Conservation (phyloP, 2,329 filamentous ascomycete species). For the Aureobasidium musti region DNA sequence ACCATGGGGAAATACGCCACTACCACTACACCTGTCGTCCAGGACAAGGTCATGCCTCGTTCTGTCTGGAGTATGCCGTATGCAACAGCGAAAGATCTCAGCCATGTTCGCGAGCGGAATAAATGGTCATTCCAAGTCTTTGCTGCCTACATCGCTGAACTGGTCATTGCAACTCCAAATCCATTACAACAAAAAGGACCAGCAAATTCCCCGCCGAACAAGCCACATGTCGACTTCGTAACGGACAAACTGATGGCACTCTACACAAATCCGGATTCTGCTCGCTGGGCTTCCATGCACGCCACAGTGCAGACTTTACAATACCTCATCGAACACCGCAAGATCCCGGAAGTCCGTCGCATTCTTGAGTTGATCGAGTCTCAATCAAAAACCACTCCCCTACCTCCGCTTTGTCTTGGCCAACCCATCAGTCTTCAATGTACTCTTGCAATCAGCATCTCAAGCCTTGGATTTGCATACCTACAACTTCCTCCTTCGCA, state of each 20-base stretch:
- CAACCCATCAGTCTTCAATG: constrained; percentile 33
- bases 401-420: not conserved
- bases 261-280: constrained; percentile 28
- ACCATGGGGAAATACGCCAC: constrained; percentile 1
- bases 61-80: constrained; percentile 2
- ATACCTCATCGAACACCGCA: constrained; percentile 33
- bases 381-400: not conserved
- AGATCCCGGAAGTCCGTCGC: constrained; percentile 32
- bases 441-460: constrained; percentile 35
- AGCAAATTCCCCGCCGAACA: not conserved
- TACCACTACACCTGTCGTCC: not conserved
- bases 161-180: not conserved
- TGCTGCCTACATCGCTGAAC: constrained; percentile 25
- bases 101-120: not conserved
- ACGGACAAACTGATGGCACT: constrained; percentile 32
- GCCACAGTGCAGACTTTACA: constrained; percentile 33
- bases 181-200: not conserved
- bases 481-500: constrained; percentile 35
- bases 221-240: constrained; percentile 31
- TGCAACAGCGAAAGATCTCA: not conserved
- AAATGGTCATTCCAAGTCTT: constrained; percentile 26
- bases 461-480: constrained; percentile 35
- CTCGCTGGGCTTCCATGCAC: constrained; percentile 31
- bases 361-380: constrained; percentile 33
- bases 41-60: not conserved